Evolutionary conservation across 2,329 filamentous ascomycete genomes (phyloP).

Genomic region (Aureobasidium sp.): DNA sequence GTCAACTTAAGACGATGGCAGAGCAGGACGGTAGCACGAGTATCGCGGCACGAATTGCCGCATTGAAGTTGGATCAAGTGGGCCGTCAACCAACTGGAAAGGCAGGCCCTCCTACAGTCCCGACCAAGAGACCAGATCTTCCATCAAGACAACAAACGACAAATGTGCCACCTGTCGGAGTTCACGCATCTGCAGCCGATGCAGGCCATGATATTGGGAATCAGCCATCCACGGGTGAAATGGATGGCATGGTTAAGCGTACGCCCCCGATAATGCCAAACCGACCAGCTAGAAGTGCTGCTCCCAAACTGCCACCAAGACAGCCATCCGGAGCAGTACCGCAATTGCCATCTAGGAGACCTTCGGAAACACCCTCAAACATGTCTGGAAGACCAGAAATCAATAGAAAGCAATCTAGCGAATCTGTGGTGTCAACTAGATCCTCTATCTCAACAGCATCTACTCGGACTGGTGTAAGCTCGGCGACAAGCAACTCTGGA

Average conservation of each 20-base stretch:
- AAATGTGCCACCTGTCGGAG: conserved; percentile 17
- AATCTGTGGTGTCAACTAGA: conserved; percentile 46
- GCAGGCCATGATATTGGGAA: conserved; percentile 30
- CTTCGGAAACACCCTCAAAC: conserved; percentile 15
- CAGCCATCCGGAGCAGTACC: conserved; percentile 35
- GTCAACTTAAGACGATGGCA: conserved; percentile 10
- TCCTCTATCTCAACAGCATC: conserved; percentile 47
- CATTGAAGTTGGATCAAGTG: conserved; percentile 42
- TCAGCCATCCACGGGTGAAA: conserved; percentile 33
- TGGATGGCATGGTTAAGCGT: conserved; percentile 37
- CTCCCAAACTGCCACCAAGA: conserved; percentile 40
- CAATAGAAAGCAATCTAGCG: conserved; percentile 37
- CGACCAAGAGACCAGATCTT: conserved; percentile 17
- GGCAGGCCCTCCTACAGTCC: conserved; percentile 23
- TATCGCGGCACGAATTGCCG: conserved; percentile 43
- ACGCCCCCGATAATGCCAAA: conserved; percentile 44
- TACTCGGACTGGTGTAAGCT: conserved; percentile 36
- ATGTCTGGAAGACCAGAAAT: conserved; percentile 18
- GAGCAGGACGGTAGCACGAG: conserved; percentile 22
- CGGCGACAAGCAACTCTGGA: conserved; percentile 19
- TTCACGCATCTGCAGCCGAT: conserved; percentile 5
- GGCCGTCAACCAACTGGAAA: conserved; percentile 30
- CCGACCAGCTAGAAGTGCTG: conserved; percentile 23
- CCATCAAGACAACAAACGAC: conserved; percentile 16
- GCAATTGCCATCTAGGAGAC: conserved; percentile 17